phyloP scores from a whole-genome alignment of 2,329 filamentous ascomycete species.

The Dactylellina sp. region DNA sequence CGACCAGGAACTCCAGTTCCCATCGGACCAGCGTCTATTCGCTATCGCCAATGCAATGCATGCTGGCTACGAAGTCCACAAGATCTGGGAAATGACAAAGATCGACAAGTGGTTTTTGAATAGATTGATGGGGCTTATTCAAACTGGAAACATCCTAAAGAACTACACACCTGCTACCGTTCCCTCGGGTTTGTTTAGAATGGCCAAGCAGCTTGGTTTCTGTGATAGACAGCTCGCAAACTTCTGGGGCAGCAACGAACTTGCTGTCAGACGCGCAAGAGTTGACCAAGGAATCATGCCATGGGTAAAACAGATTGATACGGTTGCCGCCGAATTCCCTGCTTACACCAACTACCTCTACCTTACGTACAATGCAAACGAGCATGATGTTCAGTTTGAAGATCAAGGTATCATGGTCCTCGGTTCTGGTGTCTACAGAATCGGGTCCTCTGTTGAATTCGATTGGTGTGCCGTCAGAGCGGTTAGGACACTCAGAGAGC shows the following conservation, averaged over 20 bases:
- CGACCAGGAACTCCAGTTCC: slow-evolving; percentile 94
- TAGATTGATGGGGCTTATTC: slow-evolving; percentile 88
- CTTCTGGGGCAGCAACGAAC: slow-evolving; percentile 94
- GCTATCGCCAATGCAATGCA: slow-evolving; percentile 98
- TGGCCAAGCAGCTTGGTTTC: slow-evolving; percentile 94
- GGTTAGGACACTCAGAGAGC: slow-evolving; percentile 86
- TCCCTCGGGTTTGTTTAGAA: slow-evolving; percentile 75
- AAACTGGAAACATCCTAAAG: slow-evolving; percentile 85
- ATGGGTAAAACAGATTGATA: slow-evolving; percentile 98
- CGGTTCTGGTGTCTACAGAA: slow-evolving; percentile 94
- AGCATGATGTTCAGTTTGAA: slow-evolving; percentile 84
- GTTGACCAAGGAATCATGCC: slow-evolving; percentile 85
- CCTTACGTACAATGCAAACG: slow-evolving; percentile 90
- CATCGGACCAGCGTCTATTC: slow-evolving; percentile 95
- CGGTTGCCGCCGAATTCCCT: slow-evolving; percentile 93
- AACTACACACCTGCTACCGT: slow-evolving; percentile 75
- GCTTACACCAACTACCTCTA: slow-evolving; percentile 96
- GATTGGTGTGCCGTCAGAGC: slow-evolving; percentile 98
- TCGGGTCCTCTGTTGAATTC: slow-evolving; percentile 97
- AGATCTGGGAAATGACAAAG: slow-evolving; percentile 97
- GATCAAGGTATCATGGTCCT: slow-evolving; percentile 97
- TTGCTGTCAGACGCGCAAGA: slow-evolving; percentile 84
- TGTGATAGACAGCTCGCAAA: slow-evolving; percentile 92
- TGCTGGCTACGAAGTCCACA: slow-evolving; percentile 89
- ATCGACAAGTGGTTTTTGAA: slow-evolving; percentile 99